Evolutionary conservation across 2,329 filamentous ascomycete genomes (phyloP), one percentile per base, ranked within the genome.

Genomic region (Phialocephala subalpina): DNA sequence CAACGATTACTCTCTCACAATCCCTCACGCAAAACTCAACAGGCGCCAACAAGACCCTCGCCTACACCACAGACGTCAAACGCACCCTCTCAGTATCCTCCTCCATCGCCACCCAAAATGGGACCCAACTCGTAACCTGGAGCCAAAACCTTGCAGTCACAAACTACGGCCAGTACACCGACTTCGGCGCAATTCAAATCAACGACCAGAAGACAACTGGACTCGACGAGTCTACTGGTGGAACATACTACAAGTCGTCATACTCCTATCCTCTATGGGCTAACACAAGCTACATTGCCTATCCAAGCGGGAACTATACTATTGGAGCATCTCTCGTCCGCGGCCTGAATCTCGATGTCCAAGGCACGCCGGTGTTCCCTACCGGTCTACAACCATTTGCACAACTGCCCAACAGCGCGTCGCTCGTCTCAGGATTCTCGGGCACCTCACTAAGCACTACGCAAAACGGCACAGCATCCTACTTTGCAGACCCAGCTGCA

Each of bases 241-340:
- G 69, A 0, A 66, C 60, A 3, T 65, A 65, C 29, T 77, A 77
- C 67, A 72, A 70, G 11, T 77, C 79, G 29, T 75, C 68, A 4
- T 91, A 89, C 74, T 77, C 77, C 9, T 93, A 91, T 72, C 90
- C 90, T 0, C 77, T 92, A 0, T 83, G 80, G 70, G 86, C 86
- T 57, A 86, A 86, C 71, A 84, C 82, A 18, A 83, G 82, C 1
- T 84, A 84, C 62, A 74, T 76, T 16, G 74, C 76, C 8, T 73
- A 82, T 29, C 61, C 80, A 29, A 81, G 81, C 16, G 78, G 81
- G 1, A 81, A 84, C 69, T 77, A 84, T 60, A 81, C 80, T n/a
- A 77, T 87, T 59, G 80, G 79, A 2, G 85, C 81, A 12, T 76
- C 73, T n/a, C 76, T 89, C 70, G 76, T 76, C 52, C 82, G 84